These are phyloP conservation scores for Butyriboletus loyo DNA, from an alignment of 768 basidiomycete species.

Conservation along the genomic window DNA sequence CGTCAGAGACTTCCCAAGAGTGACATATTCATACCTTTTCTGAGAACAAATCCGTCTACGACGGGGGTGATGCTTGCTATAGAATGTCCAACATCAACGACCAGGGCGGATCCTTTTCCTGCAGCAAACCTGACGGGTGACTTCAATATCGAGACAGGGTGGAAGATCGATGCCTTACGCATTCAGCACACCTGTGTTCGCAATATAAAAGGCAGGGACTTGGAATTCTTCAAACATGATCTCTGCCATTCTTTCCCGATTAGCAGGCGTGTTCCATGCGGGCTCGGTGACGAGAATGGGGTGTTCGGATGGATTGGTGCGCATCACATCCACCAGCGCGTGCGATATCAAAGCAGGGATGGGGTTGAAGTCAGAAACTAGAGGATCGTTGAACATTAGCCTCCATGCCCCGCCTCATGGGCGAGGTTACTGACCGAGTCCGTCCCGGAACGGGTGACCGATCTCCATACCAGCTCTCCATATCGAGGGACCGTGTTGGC, in stretches of 20 bases:
- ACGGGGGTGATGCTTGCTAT: slow-evolving; percentile 92
- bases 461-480: slow-evolving; percentile 93
- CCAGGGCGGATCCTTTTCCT: slow-evolving; percentile 95
- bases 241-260: slow-evolving; percentile 93
- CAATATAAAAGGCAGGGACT: slow-evolving; percentile 94
- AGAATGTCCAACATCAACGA: slow-evolving; percentile 90
- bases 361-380: slow-evolving; percentile 76
- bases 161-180: slow-evolving; percentile 53
- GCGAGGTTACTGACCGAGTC: slow-evolving; percentile 59
- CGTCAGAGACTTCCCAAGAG: background rate
- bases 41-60: slow-evolving; percentile 94
- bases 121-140: slow-evolving; percentile 73
- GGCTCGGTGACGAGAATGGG: slow-evolving; percentile 93
- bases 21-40: slow-evolving; percentile 63
- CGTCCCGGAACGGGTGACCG: slow-evolving; percentile 77
- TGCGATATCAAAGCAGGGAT: slow-evolving; percentile 70
- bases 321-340: slow-evolving; percentile 74
- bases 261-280: slow-evolving; percentile 92
- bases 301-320: slow-evolving; percentile 76
- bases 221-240: slow-evolving; percentile 97
- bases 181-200: slow-evolving; percentile 90
- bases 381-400: background rate
- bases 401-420: background rate
- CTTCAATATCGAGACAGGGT: slow-evolving; percentile 9
- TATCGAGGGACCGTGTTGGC: slow-evolving; percentile 83